Base-by-base conservation (phyloP, 2,329 filamentous ascomycete genomes). In the Alternaria hordeiaustralica region DNA sequence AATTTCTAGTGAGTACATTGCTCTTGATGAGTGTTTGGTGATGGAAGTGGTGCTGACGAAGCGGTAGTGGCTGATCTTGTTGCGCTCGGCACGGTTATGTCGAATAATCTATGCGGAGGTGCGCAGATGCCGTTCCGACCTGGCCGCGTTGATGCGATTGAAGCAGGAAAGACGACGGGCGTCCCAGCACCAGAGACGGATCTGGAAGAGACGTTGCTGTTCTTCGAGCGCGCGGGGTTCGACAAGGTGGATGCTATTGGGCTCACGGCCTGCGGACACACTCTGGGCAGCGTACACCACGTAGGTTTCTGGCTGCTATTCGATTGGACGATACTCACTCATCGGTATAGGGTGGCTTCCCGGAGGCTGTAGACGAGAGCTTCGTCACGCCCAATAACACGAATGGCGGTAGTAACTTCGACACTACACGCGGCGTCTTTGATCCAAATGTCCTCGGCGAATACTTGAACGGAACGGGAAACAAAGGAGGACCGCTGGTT, bases 241-340 rank as follows among this genome's bases (percentile, higher is more conserved):
- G 64, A 64, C 26, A 60, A 61, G 30, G 60, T 57, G 23, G 75
- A 77, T 41, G 65, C 69, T 36, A 72, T 78, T 45, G 66, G 62
- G 7, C 46, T 78, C 4, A 70, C 70, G 15, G 73, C 75, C 9
- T 78, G 75, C 55, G 75, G 75, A 0, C 75, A 78, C 54, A 70
- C 71, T 3, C 45, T 78, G 74, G 20, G 69, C 70, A 11, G 75
- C 33, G 33, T 77, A 4, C 75, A 77, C 55, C 64, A 71, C 30
- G 46, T 49, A 49, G 10, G 46, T 49, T 3, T 18, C 6, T n/a
- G 11, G 10, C 4, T 12, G n/a, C 0, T 10, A n/a, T 12, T 49
- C 3, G 4, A 26, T 12, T 20, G n/a, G 25, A 2, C n/a, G 2
- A 12, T 1, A 6, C 25, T 49, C 7, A 26, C 23, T 49, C 6